phyloP scores from a whole-genome alignment of 1,284 basidiomycete genomes.

The Fomitopsis betulina region DNA sequence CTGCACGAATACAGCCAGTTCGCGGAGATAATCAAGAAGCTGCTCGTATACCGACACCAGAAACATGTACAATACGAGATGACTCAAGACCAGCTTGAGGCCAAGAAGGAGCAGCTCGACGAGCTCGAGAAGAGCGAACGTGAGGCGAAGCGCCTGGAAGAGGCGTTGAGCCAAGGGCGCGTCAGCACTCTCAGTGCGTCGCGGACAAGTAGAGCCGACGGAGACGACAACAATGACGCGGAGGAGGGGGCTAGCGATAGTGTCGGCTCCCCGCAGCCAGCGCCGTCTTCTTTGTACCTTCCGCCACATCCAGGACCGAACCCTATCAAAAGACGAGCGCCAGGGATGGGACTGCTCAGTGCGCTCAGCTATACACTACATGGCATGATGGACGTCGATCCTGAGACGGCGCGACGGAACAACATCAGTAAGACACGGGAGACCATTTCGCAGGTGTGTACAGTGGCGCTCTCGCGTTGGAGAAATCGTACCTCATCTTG shows the following conservation, averaged over 20 bases:
- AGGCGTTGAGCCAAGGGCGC: slow-evolving; percentile 70
- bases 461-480: not conserved
- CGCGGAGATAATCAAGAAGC: slow-evolving; percentile 88
- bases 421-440: slow-evolving; percentile 94
- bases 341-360: slow-evolving; percentile 85
- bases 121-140: slow-evolving; percentile 91
- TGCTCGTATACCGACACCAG: slow-evolving; percentile 93
- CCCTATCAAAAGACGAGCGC: slow-evolving; percentile 54
- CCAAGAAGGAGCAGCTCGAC: slow-evolving; percentile 83
- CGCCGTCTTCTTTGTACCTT: slow-evolving; percentile 42
- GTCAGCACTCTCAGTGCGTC: slow-evolving; percentile 22
- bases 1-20: slow-evolving; percentile 96
- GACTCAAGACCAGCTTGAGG: slow-evolving; percentile 88
- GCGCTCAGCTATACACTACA: slow-evolving; percentile 94
- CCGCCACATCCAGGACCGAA: slow-evolving; percentile 75
- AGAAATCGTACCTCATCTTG: not conserved
- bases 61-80: slow-evolving; percentile 98
- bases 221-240: slow-evolving; percentile 13
- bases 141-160: slow-evolving; percentile 86
- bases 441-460: slow-evolving; percentile 81
- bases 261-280: slow-evolving; percentile 24
- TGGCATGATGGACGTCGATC: slow-evolving; percentile 98
- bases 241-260: slow-evolving; percentile 28
- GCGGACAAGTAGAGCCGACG: slow-evolving; percentile 4
- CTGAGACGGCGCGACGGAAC: slow-evolving; percentile 90